Percentiles rank a stretch among this genome's conserved stretches.
Conservation (phyloP, 768 basidiomycete species). For the Tephrocybe sp. region DNA sequence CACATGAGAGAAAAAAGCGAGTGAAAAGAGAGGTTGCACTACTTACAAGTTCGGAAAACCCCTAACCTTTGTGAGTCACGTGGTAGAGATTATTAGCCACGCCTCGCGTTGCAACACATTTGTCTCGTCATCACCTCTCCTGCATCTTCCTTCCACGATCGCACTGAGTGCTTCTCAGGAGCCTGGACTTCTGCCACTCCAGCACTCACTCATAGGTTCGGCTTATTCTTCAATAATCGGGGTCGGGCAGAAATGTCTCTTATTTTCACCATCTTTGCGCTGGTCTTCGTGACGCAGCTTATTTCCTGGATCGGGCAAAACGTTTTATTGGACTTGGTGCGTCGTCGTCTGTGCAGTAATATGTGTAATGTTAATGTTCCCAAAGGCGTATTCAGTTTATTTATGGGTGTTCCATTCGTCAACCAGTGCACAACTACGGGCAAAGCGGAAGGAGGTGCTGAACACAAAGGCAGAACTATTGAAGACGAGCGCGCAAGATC, state of each 20-base stretch:
- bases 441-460: slow-evolving; percentile 80
- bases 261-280: slow-evolving; percentile 75
- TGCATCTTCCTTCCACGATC: slow-evolving; percentile 7
- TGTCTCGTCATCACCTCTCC: slow-evolving; percentile 21
- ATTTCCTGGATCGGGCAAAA: slow-evolving; percentile 88
- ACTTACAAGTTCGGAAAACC: no score
- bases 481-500: slow-evolving; percentile 92
- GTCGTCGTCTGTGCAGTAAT: slow-evolving; percentile 28
- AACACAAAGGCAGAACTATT: slow-evolving; percentile 80
- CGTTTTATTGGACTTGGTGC: slow-evolving; percentile 77
- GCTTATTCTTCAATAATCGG: slow-evolving; percentile 12
- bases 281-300: slow-evolving; percentile 82
- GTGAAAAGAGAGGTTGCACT: no score
- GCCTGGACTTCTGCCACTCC: slow-evolving; percentile 9
- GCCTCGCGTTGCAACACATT: slow-evolving; percentile 10
- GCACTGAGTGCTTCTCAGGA: slow-evolving; percentile 14
- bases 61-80: background rate
- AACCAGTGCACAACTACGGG: slow-evolving; percentile 55
- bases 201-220: slow-evolving; percentile 7
- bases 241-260: slow-evolving; percentile 58
- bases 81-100: background rate
- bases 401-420: slow-evolving; percentile 62
- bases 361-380: background rate
- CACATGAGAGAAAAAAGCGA: no score
- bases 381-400: slow-evolving; percentile 73